A percentile compares a stretch with the other conserved stretches of the same genome.
phyloP scores from a whole-genome alignment of 768 basidiomycete species.

The Boletus rex-veris region DNA sequence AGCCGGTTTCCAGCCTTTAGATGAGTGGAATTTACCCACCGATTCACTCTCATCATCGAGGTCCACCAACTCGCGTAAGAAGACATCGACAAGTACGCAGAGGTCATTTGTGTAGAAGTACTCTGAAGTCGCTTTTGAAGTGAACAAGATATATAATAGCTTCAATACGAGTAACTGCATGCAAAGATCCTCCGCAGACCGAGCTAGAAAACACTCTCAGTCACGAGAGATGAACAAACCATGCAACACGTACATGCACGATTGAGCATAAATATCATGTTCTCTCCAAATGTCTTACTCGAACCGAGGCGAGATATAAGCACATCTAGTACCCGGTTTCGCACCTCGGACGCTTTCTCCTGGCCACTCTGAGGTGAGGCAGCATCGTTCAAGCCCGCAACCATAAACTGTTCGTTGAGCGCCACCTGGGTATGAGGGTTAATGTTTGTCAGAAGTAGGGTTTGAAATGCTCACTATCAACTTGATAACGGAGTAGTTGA shows the following conservation, averaged over 20 bases:
- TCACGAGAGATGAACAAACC: neutral
- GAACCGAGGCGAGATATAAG: conserved; percentile 79
- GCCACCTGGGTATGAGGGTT: conserved; percentile 57
- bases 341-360: conserved; percentile 37
- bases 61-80: conserved; percentile 89
- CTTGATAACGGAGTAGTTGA: conserved; percentile 96
- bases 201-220: conserved; percentile 46
- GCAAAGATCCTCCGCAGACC: conserved; percentile 86
- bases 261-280: conserved; percentile 99
- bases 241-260: conserved; percentile 69
- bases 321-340: conserved; percentile 80
- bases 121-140: conserved; percentile 87
- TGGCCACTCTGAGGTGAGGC: conserved; percentile 22
- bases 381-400: conserved; percentile 54
- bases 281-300: conserved; percentile 96
- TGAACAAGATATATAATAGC: conserved; percentile 91
- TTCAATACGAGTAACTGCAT: conserved; percentile 95
- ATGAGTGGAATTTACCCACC: conserved; percentile 43
- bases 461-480: conserved; percentile 61
- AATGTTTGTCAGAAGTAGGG: conserved; percentile 1
- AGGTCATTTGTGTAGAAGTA: conserved; percentile 99
- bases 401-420: conserved; percentile 99
- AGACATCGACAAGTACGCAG: conserved; percentile 94
- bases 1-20: conserved; percentile 1
- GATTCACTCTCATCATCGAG: conserved; percentile 93